A percentile compares a stretch with the other conserved stretches of the same genome.
These are phyloP conservation scores for Penicillium nordicum DNA, from an alignment of 2,329 filamentous ascomycete species.

Conservation along the genomic window DNA sequence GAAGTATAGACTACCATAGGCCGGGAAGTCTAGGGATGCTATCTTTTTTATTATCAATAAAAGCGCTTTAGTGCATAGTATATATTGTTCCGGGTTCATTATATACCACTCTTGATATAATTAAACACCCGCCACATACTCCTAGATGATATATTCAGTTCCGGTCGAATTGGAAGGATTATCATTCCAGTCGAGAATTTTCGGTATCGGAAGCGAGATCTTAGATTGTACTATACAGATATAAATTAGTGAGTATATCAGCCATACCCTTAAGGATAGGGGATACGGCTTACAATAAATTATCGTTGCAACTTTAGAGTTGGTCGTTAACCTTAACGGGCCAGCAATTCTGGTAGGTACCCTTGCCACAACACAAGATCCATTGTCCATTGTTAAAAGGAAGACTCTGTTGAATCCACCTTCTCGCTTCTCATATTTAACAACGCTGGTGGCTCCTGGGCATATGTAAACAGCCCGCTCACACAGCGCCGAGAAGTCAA, in stretches of 20 bases:
- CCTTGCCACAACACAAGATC: conserved; percentile 39
- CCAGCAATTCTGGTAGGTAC: conserved; percentile 42
- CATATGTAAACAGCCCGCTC: conserved; percentile 34
- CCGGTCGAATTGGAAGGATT: conserved; percentile 31
- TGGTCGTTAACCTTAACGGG: conserved; percentile 37
- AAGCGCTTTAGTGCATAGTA: conserved; percentile 32
- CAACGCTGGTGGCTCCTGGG: conserved; percentile 35
- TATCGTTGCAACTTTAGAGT: conserved; percentile 50
- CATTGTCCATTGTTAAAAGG: conserved; percentile 43
- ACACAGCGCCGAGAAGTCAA: conserved; percentile 43
- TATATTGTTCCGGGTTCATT: conserved; percentile 35
- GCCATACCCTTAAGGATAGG: neutral
- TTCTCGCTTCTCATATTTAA: conserved; percentile 43
- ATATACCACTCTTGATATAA: conserved; percentile 33
- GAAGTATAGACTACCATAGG: conserved; percentile 40
- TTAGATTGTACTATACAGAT: conserved; percentile 21
- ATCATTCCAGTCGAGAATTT: conserved; percentile 26
- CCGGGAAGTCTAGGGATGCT: conserved; percentile 35
- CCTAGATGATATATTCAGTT: conserved; percentile 42
- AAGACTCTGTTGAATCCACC: conserved; percentile 48
- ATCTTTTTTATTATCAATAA: conserved; percentile 30
- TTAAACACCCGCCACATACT: conserved; percentile 34
- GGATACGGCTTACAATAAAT: conserved; percentile 35
- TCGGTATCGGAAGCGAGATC: conserved; percentile 24
- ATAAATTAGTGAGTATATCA: conserved; percentile 2